Conservation (phyloP, 2,329 filamentous ascomycete species). For the Monilinia vaccinii-corymbosi region DNA sequence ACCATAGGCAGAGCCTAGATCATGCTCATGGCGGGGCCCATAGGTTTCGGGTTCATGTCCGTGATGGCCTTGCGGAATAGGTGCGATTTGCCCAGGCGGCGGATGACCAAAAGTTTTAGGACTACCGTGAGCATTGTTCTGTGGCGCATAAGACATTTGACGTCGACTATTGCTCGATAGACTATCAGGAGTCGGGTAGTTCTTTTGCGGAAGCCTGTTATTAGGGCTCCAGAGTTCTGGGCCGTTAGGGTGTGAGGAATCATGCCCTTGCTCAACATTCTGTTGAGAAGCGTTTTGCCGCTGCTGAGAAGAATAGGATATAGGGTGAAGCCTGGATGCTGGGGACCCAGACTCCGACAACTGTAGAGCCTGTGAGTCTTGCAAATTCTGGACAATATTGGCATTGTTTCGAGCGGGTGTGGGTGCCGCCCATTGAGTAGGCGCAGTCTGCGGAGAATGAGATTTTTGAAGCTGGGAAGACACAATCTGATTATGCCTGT, state of each 20-base stretch:
- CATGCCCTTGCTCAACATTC: not conserved
- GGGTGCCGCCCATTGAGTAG: conserved; percentile 9
- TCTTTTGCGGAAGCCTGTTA: conserved; percentile 5
- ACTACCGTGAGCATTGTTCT: conserved; percentile 1
- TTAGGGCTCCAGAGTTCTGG: conserved; percentile 5
- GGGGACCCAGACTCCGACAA: not conserved
- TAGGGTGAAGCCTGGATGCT: not conserved
- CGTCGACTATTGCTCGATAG: conserved; percentile 7
- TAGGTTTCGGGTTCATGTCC: conserved; percentile 2
- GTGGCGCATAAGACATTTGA: conserved; percentile 5
- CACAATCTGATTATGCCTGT: conserved; percentile 4
- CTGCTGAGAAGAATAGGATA: conserved; percentile 1
- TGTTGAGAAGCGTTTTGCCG: conserved; percentile 4
- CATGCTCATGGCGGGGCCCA: not conserved
- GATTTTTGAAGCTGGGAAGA: not conserved
- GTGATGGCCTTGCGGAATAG: not conserved
- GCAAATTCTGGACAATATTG: conserved; percentile 8
- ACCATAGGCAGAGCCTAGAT: not conserved
- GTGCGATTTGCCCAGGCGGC: not conserved
- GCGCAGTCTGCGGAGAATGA: conserved; percentile 2
- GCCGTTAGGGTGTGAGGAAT: not conserved
- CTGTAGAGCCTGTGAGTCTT: conserved; percentile 2
- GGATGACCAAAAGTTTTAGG: not conserved
- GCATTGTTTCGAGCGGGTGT: conserved; percentile 7
- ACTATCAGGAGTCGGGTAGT: conserved; percentile 8